Evolutionary conservation across 257 asterid species (phyloP).

Genomic region (Primulina eburnea): DNA sequence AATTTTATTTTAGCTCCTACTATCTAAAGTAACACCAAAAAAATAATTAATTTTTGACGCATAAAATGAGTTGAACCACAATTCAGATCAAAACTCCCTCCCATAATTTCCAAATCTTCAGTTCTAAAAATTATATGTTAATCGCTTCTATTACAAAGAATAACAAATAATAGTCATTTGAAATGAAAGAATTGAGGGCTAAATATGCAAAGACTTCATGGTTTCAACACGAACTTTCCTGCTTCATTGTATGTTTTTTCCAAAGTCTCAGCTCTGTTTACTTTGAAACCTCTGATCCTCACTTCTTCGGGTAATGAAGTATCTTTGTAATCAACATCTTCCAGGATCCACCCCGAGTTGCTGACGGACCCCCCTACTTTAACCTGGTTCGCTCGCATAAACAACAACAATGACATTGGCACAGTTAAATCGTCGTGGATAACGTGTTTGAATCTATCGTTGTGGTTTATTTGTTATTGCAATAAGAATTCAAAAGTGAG

Average conservation of each 20-base stretch:
- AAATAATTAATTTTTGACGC: too few species aligned
- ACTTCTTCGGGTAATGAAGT: slow-evolving; percentile 73
- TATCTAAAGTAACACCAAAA: too few species aligned
- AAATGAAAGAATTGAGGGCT: neutral
- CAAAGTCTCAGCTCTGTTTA: slow-evolving; percentile 69
- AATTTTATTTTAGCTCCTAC: too few species aligned
- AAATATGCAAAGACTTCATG: slow-evolving; percentile 19
- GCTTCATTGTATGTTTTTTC: slow-evolving; percentile 49
- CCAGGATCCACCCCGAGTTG: slow-evolving; percentile 79
- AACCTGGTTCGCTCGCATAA: slow-evolving; percentile 47
- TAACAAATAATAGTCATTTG: neutral
- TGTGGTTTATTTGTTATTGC: neutral
- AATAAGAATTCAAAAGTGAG: too few species aligned
- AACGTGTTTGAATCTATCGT: neutral
- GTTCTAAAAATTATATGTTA: too few species aligned
- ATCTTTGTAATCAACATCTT: slow-evolving; percentile 65
- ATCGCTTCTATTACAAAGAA: neutral
- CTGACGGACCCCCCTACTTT: slow-evolving; percentile 58
- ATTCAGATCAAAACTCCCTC: neutral
- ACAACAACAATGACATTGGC: slow-evolving; percentile 12
- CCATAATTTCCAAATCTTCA: neutral
- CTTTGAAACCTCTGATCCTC: slow-evolving; percentile 85
- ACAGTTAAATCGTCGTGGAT: neutral
- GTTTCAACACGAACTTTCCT: slow-evolving; percentile 58
- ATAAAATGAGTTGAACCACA: too few species aligned